Base-by-base conservation (phyloP, 805 yeast species). In the Cephaloascus fragrans region DNA sequence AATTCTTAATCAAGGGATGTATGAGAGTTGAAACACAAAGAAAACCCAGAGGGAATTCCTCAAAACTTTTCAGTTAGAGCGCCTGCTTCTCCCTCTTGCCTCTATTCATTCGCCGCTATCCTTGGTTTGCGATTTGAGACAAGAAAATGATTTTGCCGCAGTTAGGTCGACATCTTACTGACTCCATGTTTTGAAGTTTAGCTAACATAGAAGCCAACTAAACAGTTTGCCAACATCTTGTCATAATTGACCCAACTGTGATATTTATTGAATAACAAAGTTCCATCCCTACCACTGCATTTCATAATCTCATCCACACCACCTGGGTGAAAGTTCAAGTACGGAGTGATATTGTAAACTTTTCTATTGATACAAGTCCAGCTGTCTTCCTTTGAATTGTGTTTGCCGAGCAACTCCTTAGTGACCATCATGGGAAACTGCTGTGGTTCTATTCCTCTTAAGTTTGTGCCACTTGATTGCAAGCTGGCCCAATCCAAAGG, bases 271-370 rank as follows among this genome's bases (percentile, higher is more conserved):
- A 90, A 90, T 43, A 84, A 52, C 2, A 60, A 47, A 3, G 96
- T 86, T 1, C 90, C 93, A 54, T 90, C 97, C 37, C 68, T 67
- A 0, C 96, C 96, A 1, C 94, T 93, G 50, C 83, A 75, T 37
- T 76, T 72, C 75, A 85, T 65, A 33, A 90, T 61, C 51, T 87
- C 85, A 4, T 75, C 77, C 3, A 68, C 77, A 2, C 98, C 98
- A 28, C 98, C 98, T 0, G 98, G 98, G 48, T 90, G 98, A 56
- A 79, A 93, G 39, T 74, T 65, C 28, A 93, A 53, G 56, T 93
- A 90, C 10, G 83, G 78, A 1, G 96, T 79, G n/a, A 90, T 66
- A 51, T 89, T 86, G 62, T 84, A 90, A 2, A 90, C 95, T 49
- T 76, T 82, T 3, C 88, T 85, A 34, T 75, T 76, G 5, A 90